phyloP scores from a whole-genome alignment of 176 grass and related monocot species.

The Bromus sterilis region DNA sequence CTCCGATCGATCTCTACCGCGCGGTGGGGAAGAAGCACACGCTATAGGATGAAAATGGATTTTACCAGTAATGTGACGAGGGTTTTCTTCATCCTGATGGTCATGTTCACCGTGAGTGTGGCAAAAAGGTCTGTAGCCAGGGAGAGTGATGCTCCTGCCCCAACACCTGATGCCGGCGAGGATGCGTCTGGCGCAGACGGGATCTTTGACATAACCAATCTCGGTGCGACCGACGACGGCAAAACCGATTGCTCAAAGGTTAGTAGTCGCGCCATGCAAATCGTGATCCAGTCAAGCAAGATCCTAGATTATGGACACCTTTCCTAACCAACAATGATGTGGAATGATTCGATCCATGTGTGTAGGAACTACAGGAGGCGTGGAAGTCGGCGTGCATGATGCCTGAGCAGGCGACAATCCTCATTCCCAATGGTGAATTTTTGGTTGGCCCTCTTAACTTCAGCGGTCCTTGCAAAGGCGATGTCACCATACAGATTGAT shows the following conservation, averaged over 20 bases:
- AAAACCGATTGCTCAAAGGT: conserved; percentile 46
- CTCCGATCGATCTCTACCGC: background rate
- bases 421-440: conserved; percentile 30
- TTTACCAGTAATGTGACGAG: background rate
- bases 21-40: background rate
- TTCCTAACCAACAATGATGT: background rate
- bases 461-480: conserved; percentile 39
- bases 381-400: conserved; percentile 29
- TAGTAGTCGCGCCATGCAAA: no score
- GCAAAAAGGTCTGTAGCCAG: background rate
- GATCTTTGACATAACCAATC: conserved; percentile 31
- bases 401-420: conserved; percentile 17
- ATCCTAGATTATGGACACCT: background rate
- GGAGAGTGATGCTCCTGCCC: background rate
- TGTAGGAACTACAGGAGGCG: conserved; percentile 31
- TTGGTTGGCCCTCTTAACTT: conserved; percentile 33
- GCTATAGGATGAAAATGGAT: conserved; percentile 9
- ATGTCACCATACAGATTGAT: conserved; percentile 30
- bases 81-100: background rate
- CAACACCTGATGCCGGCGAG: background rate
- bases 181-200: background rate
- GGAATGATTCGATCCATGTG: background rate
- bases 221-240: conserved; percentile 28
- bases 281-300: background rate
- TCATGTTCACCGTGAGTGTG: background rate